Percentiles rank a stretch among this genome's conserved stretches.
Evolutionary conservation across 2,329 filamentous ascomycete genomes (phyloP).

Genomic region (Aureobasidium melanogenum): DNA sequence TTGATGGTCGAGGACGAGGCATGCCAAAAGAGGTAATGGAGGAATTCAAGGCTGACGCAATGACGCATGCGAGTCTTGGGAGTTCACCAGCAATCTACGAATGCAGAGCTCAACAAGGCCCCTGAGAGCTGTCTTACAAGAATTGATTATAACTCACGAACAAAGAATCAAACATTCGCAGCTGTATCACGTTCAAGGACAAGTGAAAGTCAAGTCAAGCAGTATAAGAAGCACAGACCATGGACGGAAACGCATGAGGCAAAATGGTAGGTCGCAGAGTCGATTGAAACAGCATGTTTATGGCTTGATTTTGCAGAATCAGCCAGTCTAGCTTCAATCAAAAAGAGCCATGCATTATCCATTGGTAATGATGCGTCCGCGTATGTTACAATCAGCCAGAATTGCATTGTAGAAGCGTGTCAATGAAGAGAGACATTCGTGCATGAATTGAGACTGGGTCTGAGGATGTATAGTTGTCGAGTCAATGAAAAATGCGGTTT

Average conservation of each 20-base stretch:
- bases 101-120: too few relatives aligned
- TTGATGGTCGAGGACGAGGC: background rate
- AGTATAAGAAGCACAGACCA: slow-evolving; percentile 5
- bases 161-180: background rate
- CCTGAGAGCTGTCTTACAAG: too few relatives aligned
- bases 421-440: background rate
- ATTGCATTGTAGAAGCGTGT: background rate
- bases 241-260: background rate
- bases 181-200: background rate
- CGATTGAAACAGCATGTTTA: background rate
- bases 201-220: background rate
- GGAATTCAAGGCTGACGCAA: background rate
- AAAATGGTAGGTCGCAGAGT: background rate
- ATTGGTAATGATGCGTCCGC: background rate
- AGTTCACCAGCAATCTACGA: background rate
- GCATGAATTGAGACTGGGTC: background rate
- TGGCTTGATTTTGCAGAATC: background rate
- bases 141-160: too few relatives aligned
- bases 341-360: background rate
- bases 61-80: background rate
- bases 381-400: background rate
- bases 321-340: too few relatives aligned
- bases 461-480: background rate
- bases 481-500: background rate
- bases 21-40: background rate